These are phyloP conservation scores for Lactarius tabidus DNA, from an alignment of 768 basidiomycete genomes.

Conservation along the genomic window DNA sequence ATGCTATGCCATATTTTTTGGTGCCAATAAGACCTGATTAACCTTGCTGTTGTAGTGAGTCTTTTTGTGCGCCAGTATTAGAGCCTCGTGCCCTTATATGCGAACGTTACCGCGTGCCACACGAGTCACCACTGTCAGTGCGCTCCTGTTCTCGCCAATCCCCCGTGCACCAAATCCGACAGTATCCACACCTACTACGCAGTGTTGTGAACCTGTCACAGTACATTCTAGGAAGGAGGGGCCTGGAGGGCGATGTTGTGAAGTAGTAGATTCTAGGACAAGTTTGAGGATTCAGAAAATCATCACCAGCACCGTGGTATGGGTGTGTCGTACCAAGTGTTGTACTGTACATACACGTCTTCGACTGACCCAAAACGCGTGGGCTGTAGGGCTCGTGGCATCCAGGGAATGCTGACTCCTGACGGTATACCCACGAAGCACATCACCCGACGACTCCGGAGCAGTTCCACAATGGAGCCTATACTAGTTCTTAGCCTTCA, in stretches of 20 bases:
- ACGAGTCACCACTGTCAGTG: neutral
- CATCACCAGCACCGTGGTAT: neutral
- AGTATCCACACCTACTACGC: neutral
- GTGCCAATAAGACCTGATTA: neutral
- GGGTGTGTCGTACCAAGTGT: no score
- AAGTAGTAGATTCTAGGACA: no score
- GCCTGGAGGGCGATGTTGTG: neutral
- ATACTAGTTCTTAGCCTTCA: neutral
- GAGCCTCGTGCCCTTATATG: neutral
- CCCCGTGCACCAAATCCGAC: neutral
- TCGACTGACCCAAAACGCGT: neutral
- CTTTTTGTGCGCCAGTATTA: neutral
- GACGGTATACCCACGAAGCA: no score
- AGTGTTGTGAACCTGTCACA: neutral
- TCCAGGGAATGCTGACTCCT: no score
- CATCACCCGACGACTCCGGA: no score
- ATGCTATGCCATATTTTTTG: neutral
- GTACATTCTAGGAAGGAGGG: neutral
- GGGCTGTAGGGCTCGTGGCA: neutral
- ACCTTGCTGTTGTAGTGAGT: neutral
- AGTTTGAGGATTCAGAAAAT: neutral
- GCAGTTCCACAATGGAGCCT: neutral
- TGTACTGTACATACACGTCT: neutral
- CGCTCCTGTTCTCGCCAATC: neutral
- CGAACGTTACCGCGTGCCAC: no score